Base-by-base conservation (phyloP, 2,329 filamentous ascomycete species). In the Aureobasidium sp. region DNA sequence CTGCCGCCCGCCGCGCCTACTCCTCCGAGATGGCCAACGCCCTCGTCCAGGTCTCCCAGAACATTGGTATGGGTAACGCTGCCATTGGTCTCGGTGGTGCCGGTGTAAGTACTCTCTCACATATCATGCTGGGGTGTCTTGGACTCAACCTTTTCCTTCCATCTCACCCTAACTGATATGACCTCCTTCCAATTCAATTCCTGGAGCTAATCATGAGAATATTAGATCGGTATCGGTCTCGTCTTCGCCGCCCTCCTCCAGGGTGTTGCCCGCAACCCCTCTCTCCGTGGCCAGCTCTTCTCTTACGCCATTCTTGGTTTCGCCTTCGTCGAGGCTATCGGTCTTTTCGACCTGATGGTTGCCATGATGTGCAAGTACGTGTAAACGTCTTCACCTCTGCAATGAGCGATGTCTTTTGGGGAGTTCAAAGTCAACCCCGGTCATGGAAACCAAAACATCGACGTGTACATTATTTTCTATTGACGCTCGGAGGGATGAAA, bases 271-370 rank as follows among this genome's bases (percentile, higher is more conserved):
- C 90, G 90, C 83, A 96, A 96, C 89, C 90, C 90, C 75, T 89
- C 88, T 76, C 89, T 95, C 82, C 88, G 90, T 83, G 90, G 90
- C 78, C 91, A 95, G 86, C 90, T 96, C 76, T 96, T 94, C 89
- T 90, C 89, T 71, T 93, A 94, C 82, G 90, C 90, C 85, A 93
- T 94, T 89, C 83, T 94, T 76, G 90, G 90, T 83, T 94, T 94
- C 83, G 90, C 90, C 77, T 94, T 94, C 87, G 90, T 92, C 79
- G 90, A 94, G 79, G 90, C 90, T 81, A 91, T 90, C 73, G 88
- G 88, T 88, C 86, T 90, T 76, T 90, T 90, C 87, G 87, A 90
- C 75, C 86, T 90, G 75, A 91, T 91, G 88, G 85, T 91, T 90
- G 88, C 88, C 82, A 89, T 91, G 83, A 91, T 91, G 88, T 89